Evolutionary conservation across 345 rosid genomes (phyloP).

Genomic region (Lenwebbia sp.): DNA sequence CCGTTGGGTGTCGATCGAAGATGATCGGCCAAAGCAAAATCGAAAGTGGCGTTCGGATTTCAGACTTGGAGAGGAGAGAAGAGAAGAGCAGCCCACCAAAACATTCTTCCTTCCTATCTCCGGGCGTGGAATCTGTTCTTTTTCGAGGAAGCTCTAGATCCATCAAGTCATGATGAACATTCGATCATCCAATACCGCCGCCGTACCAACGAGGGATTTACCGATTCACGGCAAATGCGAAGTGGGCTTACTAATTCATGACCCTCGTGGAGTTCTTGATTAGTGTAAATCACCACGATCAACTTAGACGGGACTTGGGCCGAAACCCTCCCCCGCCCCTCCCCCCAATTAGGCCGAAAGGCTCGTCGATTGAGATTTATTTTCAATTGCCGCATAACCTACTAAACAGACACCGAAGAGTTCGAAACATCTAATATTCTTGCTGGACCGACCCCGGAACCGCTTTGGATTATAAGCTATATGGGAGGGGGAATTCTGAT

Average conservation of each 20-base stretch:
- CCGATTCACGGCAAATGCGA: background rate
- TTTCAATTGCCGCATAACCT: background rate
- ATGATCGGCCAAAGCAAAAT: background rate
- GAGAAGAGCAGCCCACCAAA: fast-evolving
- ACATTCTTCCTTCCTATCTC: background rate
- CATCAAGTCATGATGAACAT: background rate
- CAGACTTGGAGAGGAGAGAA: background rate
- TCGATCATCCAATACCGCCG: background rate
- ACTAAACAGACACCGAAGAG: background rate
- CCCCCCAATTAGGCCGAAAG: background rate
- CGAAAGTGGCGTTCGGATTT: background rate
- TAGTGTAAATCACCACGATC: background rate
- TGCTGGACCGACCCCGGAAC: background rate
- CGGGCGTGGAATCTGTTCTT: background rate
- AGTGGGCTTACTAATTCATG: background rate
- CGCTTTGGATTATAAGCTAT: background rate
- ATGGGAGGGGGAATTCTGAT: background rate
- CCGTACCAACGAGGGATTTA: background rate
- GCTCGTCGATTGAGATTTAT: background rate
- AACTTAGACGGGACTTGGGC: background rate
- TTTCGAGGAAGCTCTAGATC: background rate
- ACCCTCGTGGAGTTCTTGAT: background rate
- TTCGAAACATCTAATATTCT: background rate
- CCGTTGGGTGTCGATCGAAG: background rate
- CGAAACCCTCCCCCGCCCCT: background rate